A percentile compares a stretch with the other conserved stretches of the same genome.
Conservation (phyloP, 129 eudicot species). For the Centaurea solstitialis region DNA sequence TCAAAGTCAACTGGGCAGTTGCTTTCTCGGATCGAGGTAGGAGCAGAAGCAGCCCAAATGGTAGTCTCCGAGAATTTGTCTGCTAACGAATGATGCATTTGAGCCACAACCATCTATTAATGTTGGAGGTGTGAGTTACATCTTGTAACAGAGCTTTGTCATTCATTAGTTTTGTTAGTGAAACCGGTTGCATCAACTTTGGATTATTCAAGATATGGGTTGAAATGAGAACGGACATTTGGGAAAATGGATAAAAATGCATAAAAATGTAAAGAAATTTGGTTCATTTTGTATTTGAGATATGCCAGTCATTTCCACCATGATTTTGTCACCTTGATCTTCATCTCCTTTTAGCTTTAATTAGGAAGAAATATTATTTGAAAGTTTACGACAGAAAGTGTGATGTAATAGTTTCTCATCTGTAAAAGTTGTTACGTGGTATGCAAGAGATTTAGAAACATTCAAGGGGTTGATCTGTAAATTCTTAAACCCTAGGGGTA, state of each 20-base stretch:
- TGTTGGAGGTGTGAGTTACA: neutral
- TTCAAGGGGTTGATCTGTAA: neutral
- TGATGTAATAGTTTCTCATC: neutral
- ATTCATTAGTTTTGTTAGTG: neutral
- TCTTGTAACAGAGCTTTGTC: neutral
- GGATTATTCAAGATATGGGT: neutral
- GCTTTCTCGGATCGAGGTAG: conserved; percentile 29
- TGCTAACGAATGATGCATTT: neutral
- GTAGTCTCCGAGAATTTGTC: neutral
- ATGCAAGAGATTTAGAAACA: neutral
- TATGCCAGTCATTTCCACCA: no score
- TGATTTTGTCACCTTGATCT: no score
- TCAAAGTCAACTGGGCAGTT: conserved; percentile 36
- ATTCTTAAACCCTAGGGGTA: neutral
- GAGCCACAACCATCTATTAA: neutral
- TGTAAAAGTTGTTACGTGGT: neutral
- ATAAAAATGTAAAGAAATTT: no score
- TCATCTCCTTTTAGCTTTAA: no score
- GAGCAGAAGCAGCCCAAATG: neutral
- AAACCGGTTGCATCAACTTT: neutral
- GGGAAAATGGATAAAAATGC: no score
- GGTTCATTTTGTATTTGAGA: no score
- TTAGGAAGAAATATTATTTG: neutral
- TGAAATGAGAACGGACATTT: no score
- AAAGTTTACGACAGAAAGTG: neutral